These are phyloP conservation scores for Hyphodiscus hymeniophilus DNA, from an alignment of 495 filamentous ascomycete genomes.

Conservation along the genomic window DNA sequence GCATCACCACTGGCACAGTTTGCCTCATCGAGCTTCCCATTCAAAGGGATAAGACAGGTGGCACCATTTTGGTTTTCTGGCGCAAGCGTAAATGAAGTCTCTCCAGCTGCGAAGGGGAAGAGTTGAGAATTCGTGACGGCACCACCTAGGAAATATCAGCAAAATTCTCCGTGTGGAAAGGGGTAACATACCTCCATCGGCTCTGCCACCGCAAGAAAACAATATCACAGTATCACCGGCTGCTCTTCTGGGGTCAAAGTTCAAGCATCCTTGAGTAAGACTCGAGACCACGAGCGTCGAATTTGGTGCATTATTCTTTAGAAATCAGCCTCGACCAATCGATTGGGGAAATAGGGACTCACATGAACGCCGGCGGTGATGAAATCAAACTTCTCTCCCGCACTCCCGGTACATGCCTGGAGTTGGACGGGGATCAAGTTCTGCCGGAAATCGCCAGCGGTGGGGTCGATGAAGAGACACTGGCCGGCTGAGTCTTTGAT, in stretches of 20 bases:
- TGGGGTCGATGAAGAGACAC: constrained; percentile 45
- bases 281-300: constrained; percentile 33
- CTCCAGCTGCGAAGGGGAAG: constrained; percentile 21
- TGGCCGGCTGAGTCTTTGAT: constrained; percentile 37
- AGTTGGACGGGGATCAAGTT: constrained; percentile 43
- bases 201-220: constrained; percentile 46
- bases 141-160: neutral
- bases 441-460: constrained; percentile 46
- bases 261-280: constrained; percentile 40
- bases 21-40: constrained; percentile 32
- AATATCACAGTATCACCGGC: constrained; percentile 39
- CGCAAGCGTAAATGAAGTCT: constrained; percentile 28
- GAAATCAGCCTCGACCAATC: neutral
- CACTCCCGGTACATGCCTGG: constrained; percentile 34
- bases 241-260: constrained; percentile 36
- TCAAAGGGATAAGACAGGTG: constrained; percentile 33
- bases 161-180: constrained; percentile 7
- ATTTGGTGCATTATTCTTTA: constrained; percentile 26
- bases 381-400: constrained; percentile 46
- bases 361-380: constrained; percentile 40
- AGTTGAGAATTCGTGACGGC: constrained; percentile 15
- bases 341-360: neutral
- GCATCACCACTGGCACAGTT: constrained; percentile 31
- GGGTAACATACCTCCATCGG: constrained; percentile 32
- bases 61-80: constrained; percentile 31